These are phyloP conservation scores for Phytophthora agathidicida DNA, from an alignment of 352 stramenopile genomes.

Conservation along the genomic window DNA sequence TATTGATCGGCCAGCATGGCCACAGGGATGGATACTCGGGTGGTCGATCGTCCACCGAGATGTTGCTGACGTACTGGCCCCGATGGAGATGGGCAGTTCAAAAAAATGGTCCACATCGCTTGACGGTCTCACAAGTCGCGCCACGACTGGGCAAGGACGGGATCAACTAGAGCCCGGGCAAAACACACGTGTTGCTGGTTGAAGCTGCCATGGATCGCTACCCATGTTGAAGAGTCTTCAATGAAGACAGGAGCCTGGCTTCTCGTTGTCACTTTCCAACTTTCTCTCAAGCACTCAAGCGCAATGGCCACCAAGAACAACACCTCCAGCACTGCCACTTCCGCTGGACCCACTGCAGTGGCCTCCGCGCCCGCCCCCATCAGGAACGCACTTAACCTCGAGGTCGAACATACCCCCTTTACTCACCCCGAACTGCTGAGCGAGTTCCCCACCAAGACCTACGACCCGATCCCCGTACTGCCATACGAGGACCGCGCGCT, in stretches of 20 bases:
- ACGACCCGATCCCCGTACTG: constrained; percentile 25
- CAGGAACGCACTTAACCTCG: constrained; percentile 33
- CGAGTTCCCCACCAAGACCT: constrained; percentile 23
- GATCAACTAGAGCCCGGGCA: constrained; percentile 7
- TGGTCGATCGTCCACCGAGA: constrained; percentile 15
- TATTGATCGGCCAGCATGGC: not conserved
- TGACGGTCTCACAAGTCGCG: constrained; percentile 10
- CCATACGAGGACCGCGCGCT: constrained; percentile 19
- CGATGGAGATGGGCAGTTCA: constrained; percentile 5
- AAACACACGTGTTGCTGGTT: constrained; percentile 16
- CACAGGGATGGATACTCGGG: constrained; percentile 15
- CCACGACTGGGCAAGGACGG: constrained; percentile 11
- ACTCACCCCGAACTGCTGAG: constrained; percentile 16
- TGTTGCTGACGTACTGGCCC: constrained; percentile 1
- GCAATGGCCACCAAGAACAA: constrained; percentile 30
- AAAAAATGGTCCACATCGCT: constrained; percentile 27
- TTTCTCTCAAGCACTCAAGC: constrained; percentile 13
- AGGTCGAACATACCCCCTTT: constrained; percentile 16
- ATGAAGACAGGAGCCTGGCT: no score
- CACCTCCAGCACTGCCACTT: not conserved
- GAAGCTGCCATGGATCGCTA: constrained; percentile 2
- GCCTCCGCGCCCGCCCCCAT: constrained; percentile 2
- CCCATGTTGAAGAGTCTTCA: no score
- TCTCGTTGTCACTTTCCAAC: constrained; percentile 32
- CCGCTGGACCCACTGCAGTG: not conserved